Percentiles rank a stretch among this genome's conserved stretches.
phyloP scores from a whole-genome alignment of 305 asterid genomes.

The Fraxinus baroniana region DNA sequence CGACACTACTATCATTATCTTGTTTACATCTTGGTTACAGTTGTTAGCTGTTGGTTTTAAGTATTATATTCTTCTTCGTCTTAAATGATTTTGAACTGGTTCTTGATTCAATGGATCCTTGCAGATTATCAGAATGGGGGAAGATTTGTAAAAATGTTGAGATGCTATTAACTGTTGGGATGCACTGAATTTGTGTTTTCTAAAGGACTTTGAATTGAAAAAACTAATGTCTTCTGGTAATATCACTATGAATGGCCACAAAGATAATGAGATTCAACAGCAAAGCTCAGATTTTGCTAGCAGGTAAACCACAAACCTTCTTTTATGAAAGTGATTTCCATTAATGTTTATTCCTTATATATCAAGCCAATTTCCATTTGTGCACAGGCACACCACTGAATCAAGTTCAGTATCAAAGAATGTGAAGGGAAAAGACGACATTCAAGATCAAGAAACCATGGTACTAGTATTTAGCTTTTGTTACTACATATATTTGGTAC shows the following conservation, averaged over 20 bases:
- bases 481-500: constrained; percentile 23
- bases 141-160: constrained; percentile 1
- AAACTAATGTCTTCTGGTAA: constrained; percentile 46
- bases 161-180: constrained; percentile 24
- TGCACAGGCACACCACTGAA: constrained; percentile 53
- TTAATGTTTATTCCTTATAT: constrained; percentile 16
- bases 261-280: constrained; percentile 34
- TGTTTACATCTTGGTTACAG: neutral
- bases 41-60: neutral
- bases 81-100: neutral
- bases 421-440: constrained; percentile 55
- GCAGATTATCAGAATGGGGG: constrained; percentile 6
- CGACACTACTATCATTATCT: neutral
- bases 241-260: constrained; percentile 50
- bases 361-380: constrained; percentile 22
- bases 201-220: constrained; percentile 21
- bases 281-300: constrained; percentile 43
- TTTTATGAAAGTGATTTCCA: constrained; percentile 18
- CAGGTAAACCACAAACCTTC: constrained; percentile 44
- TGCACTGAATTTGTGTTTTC: constrained; percentile 23
- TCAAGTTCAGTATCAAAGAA: constrained; percentile 45
- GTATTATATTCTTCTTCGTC: constrained; percentile 3
- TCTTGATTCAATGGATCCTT: constrained; percentile 16
- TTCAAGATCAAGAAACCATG: constrained; percentile 70
- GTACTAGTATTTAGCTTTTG: constrained; percentile 37